A percentile compares a stretch with the other conserved stretches of the same genome.
These are phyloP conservation scores for Ceratobasidium sp. DNA, from an alignment of 1,284 basidiomycete species.

Conservation along the genomic window DNA sequence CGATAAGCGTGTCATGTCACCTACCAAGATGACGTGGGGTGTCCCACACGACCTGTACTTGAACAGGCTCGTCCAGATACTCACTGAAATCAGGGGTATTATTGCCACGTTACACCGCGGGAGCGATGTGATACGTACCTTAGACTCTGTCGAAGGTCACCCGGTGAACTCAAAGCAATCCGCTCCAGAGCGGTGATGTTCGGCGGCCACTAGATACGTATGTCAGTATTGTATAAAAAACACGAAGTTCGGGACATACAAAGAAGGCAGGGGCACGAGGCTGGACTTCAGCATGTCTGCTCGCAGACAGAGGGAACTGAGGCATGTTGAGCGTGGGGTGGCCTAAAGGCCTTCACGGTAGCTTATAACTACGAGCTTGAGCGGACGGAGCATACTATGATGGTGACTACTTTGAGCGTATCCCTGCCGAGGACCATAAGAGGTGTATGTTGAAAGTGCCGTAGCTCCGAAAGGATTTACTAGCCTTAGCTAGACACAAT, in stretches of 20 bases:
- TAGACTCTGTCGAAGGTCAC: constrained; percentile 29
- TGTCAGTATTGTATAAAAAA: neutral
- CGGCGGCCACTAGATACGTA: constrained; percentile 10
- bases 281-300: constrained; percentile 14
- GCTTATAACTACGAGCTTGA: neutral
- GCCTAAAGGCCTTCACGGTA: no score
- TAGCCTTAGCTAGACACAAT: neutral
- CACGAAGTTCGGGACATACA: neutral
- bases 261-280: constrained; percentile 20
- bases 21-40: constrained; percentile 20
- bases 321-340: constrained; percentile 13
- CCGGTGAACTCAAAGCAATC: constrained; percentile 32
- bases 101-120: neutral
- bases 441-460: neutral
- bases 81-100: constrained; percentile 1
- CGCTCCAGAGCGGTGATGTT: constrained; percentile 38
- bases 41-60: constrained; percentile 30
- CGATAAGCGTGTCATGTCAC: no score
- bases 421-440: neutral
- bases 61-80: constrained; percentile 22
- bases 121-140: neutral
- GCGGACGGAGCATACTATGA: neutral
- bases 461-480: constrained; percentile 9
- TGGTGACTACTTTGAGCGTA: neutral
- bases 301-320: constrained; percentile 33